phyloP scores from a whole-genome alignment of 1,139 yeast species.

The Kodamaea derodonti region DNA sequence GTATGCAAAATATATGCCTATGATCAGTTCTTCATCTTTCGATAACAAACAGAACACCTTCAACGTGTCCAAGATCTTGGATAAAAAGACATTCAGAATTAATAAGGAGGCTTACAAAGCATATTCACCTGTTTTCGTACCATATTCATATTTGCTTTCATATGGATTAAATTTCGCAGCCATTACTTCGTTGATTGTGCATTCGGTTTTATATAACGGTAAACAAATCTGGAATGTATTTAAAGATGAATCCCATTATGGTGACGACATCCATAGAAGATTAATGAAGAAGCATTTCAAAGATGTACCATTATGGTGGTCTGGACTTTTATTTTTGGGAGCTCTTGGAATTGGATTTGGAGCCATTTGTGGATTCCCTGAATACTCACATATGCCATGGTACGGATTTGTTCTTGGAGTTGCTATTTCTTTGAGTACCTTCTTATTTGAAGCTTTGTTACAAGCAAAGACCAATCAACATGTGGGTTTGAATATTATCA shows the following conservation, averaged over 20 bases:
- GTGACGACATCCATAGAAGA: constrained; percentile 38
- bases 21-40: constrained; percentile 36
- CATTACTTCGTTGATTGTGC: constrained; percentile 34
- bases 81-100: constrained; percentile 11
- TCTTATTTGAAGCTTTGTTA: constrained; percentile 33
- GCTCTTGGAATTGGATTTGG: constrained; percentile 30
- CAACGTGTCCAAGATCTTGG: constrained; percentile 30
- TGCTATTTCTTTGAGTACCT: constrained; percentile 25
- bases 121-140: constrained; percentile 35
- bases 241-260: constrained; percentile 24
- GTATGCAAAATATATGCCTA: constrained; percentile 51
- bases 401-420: constrained; percentile 35
- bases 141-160: constrained; percentile 33
- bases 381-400: constrained; percentile 29
- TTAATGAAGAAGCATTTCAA: constrained; percentile 28
- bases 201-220: constrained; percentile 36
- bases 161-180: constrained; percentile 43
- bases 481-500: constrained; percentile 34
- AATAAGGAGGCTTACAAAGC: constrained; percentile 24
- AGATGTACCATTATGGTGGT: constrained; percentile 43
- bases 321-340: constrained; percentile 23
- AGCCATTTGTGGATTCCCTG: constrained; percentile 19
- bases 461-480: constrained; percentile 38
- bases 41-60: constrained; percentile 44
- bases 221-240: constrained; percentile 28